Evolutionary conservation across 2,329 filamentous ascomycete species (phyloP).

Genomic region (Orbilia quercus): DNA sequence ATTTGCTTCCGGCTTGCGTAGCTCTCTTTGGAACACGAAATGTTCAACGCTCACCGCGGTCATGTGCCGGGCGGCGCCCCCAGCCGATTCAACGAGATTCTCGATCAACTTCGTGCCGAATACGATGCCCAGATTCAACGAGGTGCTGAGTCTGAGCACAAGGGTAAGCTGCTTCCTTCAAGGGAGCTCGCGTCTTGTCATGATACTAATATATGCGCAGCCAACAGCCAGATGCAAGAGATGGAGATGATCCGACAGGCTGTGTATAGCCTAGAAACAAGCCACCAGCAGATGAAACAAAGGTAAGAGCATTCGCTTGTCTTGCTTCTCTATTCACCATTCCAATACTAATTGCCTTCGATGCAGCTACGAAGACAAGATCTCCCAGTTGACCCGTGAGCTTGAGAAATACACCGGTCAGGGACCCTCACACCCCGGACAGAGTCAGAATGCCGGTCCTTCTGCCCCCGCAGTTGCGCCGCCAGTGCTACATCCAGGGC

Average conservation of each 20-base stretch:
- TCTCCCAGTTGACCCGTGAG: constrained; percentile 84
- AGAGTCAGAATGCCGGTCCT: constrained; percentile 79
- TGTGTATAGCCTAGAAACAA: constrained; percentile 91
- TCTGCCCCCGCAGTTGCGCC: constrained; percentile 78
- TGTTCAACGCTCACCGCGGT: constrained; percentile 89
- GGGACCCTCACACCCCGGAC: constrained; percentile 66
- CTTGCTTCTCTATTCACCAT: background rate
- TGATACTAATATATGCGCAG: constrained; percentile 67
- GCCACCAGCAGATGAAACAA: constrained; percentile 85
- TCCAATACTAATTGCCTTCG: constrained; percentile 22
- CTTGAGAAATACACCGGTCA: constrained; percentile 77
- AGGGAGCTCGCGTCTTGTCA: background rate
- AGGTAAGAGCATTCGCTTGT: constrained; percentile 72
- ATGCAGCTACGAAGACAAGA: constrained; percentile 89
- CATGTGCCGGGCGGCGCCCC: constrained; percentile 74
- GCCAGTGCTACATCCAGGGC: constrained; percentile 84
- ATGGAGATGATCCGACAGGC: constrained; percentile 94
- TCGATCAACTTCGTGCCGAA: constrained; percentile 89
- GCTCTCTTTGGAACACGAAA: constrained; percentile 63
- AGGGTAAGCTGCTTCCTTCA: constrained; percentile 74
- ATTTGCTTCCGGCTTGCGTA: constrained; percentile 15
- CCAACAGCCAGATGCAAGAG: constrained; percentile 89
- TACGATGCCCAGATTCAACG: constrained; percentile 86
- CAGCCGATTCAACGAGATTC: constrained; percentile 84
- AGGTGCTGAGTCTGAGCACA: constrained; percentile 88